Evolutionary conservation across 2,329 filamentous ascomycete species (phyloP), one percentile per base, ranked within the genome.

Genomic region (Beauveria sp.): DNA sequence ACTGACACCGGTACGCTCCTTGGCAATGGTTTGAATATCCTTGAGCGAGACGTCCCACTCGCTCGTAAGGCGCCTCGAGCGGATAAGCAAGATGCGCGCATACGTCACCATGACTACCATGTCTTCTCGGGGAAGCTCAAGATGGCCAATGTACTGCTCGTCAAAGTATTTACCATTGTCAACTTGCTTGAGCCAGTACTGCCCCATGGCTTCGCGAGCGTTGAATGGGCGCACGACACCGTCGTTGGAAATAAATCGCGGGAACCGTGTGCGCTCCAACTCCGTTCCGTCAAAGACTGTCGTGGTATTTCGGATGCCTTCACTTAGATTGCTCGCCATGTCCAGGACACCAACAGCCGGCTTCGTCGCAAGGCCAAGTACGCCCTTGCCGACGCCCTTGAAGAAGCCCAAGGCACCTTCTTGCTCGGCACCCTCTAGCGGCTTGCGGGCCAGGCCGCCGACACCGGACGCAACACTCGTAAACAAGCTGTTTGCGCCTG

Each of bases 141-240:
- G 80, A 71, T 99, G 96, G 5, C 92, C 96, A 72, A 99, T 94
- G 77, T 99, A 99, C 71, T 91, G 84, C 75, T 99, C 94, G 76
- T 96, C 89, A 83, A 99, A 99, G 80, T 93, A 97, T 73, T 92
- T 94, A 64, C 94, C 94, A 66, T 97, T 94, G 75, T 99, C 94
- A 12, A 96, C 86, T 62, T 96, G 96, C 81, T 99, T 99, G 65
- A 99, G 86, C 96, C 94, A 99, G 79, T 91, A 97, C 73, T 99
- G 94, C 0, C 94, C 94, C 3, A 99, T 85, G 0, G 94, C 92
- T 79, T 99, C 94, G 52, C 94, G 90, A 71, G 96, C 90, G 61
- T 88, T 92, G 79, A 96, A 99, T 0, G 94, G 92, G 3, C 93
- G 88, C 40, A 99, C 92, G 63, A 99, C 90, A 46, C 94, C 94